phyloP scores from a whole-genome alignment of 495 filamentous ascomycete genomes.

The Penicillium ucsense region DNA sequence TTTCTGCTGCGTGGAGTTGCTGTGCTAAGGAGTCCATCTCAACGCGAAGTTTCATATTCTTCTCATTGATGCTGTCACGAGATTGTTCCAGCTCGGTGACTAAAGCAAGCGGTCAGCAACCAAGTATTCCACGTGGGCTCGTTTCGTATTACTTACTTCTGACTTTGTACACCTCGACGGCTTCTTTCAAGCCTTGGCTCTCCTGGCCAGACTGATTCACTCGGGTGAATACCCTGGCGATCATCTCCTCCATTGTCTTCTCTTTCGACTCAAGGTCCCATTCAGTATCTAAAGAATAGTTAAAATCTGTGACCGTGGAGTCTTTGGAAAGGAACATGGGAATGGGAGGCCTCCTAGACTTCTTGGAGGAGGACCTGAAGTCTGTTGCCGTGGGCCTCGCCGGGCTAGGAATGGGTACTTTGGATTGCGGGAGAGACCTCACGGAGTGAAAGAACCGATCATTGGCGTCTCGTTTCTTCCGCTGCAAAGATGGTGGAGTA shows the following conservation, averaged over 20 bases:
- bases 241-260: conserved; percentile 54
- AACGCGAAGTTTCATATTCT: conserved; percentile 44
- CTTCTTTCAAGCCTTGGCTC: conserved; percentile 55
- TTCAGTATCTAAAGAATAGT: conserved; percentile 40
- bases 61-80: conserved; percentile 44
- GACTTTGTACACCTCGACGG: conserved; percentile 58
- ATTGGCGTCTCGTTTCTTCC: neutral
- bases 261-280: conserved; percentile 64
- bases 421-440: neutral
- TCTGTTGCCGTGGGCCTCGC: neutral
- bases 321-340: conserved; percentile 56
- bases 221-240: conserved; percentile 48
- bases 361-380: conserved; percentile 6
- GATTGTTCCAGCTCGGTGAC: conserved; percentile 58
- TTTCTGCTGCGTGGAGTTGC: conserved; percentile 32
- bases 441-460: neutral
- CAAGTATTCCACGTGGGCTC: neutral
- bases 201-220: conserved; percentile 52
- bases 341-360: conserved; percentile 15
- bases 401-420: conserved; percentile 2
- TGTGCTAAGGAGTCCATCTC: conserved; percentile 49
- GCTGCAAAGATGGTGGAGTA: too few species aligned
- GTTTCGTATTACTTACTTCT: conserved; percentile 46
- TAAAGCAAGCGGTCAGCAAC: conserved; percentile 21
- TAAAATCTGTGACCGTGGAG: conserved; percentile 50